phyloP scores from a whole-genome alignment of 2,329 filamentous ascomycete species.

The Pyricularia grisea region DNA sequence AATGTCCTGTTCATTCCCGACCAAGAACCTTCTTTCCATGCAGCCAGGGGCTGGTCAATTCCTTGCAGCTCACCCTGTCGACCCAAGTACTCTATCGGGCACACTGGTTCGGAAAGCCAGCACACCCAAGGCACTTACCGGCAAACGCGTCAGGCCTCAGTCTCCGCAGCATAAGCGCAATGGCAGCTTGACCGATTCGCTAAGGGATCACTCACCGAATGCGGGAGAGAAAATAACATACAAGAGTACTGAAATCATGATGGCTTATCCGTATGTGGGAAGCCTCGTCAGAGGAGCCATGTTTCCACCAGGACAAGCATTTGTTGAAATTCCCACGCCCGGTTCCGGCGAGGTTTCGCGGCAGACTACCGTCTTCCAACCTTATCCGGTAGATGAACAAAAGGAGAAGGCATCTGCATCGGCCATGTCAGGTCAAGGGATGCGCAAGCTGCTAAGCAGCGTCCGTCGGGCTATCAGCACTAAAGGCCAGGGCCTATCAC shows the following conservation, averaged over 20 bases:
- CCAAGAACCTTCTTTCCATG: constrained; percentile 33
- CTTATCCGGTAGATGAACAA: constrained; percentile 22
- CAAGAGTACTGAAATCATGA: constrained; percentile 47
- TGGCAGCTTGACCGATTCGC: constrained; percentile 77
- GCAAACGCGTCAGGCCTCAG: constrained; percentile 48
- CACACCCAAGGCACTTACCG: constrained; percentile 47
- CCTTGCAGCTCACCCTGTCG: constrained; percentile 46
- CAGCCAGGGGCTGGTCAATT: constrained; percentile 30
- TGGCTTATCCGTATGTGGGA: constrained; percentile 62
- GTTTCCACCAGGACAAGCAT: constrained; percentile 72
- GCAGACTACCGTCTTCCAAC: constrained; percentile 43
- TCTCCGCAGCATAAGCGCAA: constrained; percentile 66
- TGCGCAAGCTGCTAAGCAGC: constrained; percentile 79
- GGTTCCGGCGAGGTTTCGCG: constrained; percentile 34
- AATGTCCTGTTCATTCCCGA: constrained; percentile 54
- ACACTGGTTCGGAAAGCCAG: constrained; percentile 33
- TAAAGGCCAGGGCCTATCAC: constrained; percentile 31
- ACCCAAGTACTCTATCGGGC: constrained; percentile 37
- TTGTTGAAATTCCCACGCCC: constrained; percentile 57
- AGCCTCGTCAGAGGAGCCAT: constrained; percentile 82
- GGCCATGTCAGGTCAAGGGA: constrained; percentile 60
- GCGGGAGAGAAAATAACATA: constrained; percentile 36
- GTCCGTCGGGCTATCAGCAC: constrained; percentile 75
- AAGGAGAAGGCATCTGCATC: constrained; percentile 39
- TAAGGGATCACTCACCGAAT: constrained; percentile 53